Conservation (phyloP, 179 eudicot species). For the Silene vulgaris region DNA sequence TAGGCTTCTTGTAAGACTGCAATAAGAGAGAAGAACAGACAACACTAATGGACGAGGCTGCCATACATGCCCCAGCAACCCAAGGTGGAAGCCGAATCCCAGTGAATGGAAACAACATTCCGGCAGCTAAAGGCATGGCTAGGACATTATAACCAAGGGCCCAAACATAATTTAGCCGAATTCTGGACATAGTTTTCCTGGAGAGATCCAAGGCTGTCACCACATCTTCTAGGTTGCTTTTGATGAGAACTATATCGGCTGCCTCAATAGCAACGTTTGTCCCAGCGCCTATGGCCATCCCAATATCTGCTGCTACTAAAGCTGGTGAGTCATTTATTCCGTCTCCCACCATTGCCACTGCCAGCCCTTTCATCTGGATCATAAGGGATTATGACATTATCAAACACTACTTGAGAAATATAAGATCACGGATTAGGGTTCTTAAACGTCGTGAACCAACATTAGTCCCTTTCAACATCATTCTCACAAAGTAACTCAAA, state of each 20-base stretch:
- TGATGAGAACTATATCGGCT: slow-evolving; percentile 82
- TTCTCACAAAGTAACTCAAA: not conserved
- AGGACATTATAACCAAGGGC: slow-evolving; percentile 90
- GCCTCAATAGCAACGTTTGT: slow-evolving; percentile 96
- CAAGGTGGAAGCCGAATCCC: slow-evolving; percentile 91
- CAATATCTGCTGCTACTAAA: slow-evolving; percentile 84
- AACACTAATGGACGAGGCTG: slow-evolving; percentile 85
- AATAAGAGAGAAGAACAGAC: slow-evolving; percentile 86
- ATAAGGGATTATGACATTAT: not conserved
- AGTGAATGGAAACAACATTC: slow-evolving; percentile 67
- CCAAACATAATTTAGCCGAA: slow-evolving; percentile 83
- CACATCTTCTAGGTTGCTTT: slow-evolving; percentile 85
- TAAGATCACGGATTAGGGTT: not conserved
- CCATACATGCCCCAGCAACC: slow-evolving; percentile 99
- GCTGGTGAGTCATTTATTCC: slow-evolving; percentile 97
- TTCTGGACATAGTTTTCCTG: slow-evolving; percentile 67
- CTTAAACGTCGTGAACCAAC: not conserved
- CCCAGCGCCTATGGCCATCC: slow-evolving; percentile 97
- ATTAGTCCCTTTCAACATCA: not conserved
- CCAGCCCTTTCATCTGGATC: slow-evolving; percentile 59
- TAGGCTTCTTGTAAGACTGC: slow-evolving; percentile 87
- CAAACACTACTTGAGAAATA: slow-evolving; percentile 4
- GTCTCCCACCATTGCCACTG: slow-evolving; percentile 94
- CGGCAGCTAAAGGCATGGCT: slow-evolving; percentile 90
- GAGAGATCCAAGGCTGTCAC: slow-evolving; percentile 89